Evolutionary conservation across 306 rosid genomes (phyloP).

Genomic region (Ormosia semicastrata): DNA sequence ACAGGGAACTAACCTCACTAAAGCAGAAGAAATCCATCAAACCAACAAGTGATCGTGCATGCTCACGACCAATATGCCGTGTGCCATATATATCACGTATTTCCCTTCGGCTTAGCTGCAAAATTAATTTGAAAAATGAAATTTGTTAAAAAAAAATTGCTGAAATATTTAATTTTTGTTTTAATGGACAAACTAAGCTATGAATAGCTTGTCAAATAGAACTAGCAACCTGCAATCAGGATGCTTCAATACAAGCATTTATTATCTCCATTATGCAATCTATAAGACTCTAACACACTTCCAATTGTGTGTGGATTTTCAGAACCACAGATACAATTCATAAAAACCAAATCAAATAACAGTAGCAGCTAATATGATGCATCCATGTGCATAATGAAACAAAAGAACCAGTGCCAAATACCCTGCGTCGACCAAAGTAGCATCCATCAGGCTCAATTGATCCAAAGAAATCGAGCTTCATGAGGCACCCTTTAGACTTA

Average conservation of each 20-base stretch:
- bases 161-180: not conserved
- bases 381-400: not conserved
- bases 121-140: conserved; percentile 3
- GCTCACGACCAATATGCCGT: conserved; percentile 90
- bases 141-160: not conserved
- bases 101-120: conserved; percentile 66
- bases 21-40: conserved; percentile 98
- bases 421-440: conserved; percentile 91
- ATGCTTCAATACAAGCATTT: not conserved
- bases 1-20: conserved; percentile 71
- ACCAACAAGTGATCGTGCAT: conserved; percentile 82
- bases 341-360: not conserved
- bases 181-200: conserved; percentile 8
- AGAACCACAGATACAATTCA: not conserved
- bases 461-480: conserved; percentile 93
- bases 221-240: not conserved
- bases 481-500: conserved; percentile 79
- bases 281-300: not conserved
- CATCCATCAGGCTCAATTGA: conserved; percentile 87
- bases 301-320: not conserved
- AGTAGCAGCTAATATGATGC: not conserved
- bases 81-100: conserved; percentile 76
- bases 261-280: not conserved
- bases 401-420: conserved; percentile 27
- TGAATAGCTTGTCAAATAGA: not conserved